Base-by-base conservation (phyloP, 2,329 filamentous ascomycete genomes). In the Xylariaceae sp. region DNA sequence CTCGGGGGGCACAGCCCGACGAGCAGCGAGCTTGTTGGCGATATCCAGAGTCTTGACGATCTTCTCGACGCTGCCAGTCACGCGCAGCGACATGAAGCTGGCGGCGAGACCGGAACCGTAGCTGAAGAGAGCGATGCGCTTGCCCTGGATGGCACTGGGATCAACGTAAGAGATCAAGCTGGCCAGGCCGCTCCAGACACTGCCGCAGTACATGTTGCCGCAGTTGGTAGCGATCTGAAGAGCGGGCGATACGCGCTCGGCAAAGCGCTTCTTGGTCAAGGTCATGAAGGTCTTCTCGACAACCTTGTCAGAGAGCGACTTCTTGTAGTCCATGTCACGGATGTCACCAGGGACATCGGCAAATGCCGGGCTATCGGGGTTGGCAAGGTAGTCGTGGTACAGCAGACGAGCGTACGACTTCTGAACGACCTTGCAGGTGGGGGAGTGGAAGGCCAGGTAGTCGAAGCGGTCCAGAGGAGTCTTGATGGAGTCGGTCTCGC, bases 221-320 rank as follows among this genome's bases (percentile, higher is more conserved):
- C 82, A 86, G 62, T 84, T 76, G 50, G 85, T 89, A 51, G 86
- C 80, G 24, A 88, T 82, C 66, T 88, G 76, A 60, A 85, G 82
- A 55, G 73, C 70, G 36, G 84, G 83, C 60, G 73, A 71, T 53
- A 92, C 82, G 55, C 85, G 82, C 66, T 89, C 83, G 59, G 78
- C 75, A 68, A 86, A 90, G 54, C 77, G 78, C 75, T 89, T 89
- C 78, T 92, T 90, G 63, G 83, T 82, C 53, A 90, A 72, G 41
- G 61, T 72, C 82, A 92, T 86, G 64, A 92, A 92, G 47, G 82
- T 83, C 78, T 90, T 92, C 73, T 92, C 86, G 27, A 92, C 76
- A 37, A 72, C 75, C 73, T 88, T 89, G 71, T 92, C 86, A 46
- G 77, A 79, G 54, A 92, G 66, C 3, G 86, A 90, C 66, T 82